phyloP scores from a whole-genome alignment of 2,329 filamentous ascomycete genomes.

The Cladophialophora yegresii region DNA sequence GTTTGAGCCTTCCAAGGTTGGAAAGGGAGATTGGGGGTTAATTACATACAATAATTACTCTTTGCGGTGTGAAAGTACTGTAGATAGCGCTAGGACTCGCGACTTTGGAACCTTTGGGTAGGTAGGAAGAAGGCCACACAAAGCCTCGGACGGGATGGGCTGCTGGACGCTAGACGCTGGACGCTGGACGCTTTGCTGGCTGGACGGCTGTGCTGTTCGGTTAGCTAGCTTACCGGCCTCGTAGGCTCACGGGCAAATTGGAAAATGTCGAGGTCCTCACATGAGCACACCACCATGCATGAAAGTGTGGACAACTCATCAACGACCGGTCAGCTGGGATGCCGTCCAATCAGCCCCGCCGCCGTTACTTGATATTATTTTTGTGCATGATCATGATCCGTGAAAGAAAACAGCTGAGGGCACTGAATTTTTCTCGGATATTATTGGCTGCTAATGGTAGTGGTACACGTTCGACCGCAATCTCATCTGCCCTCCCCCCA shows the following conservation, averaged over 20 bases:
- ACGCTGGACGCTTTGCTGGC: background rate
- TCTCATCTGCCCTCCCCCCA: background rate
- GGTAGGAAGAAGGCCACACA: background rate
- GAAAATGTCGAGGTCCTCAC: slow-evolving; percentile 2
- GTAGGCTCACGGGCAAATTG: background rate
- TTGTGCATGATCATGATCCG: background rate
- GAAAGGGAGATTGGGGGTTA: background rate
- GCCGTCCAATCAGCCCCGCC: slow-evolving; percentile 5
- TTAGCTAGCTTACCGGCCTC: background rate
- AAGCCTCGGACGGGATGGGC: too few relatives aligned
- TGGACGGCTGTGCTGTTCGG: background rate
- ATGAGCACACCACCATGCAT: slow-evolving; percentile 19
- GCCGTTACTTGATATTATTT: slow-evolving; percentile 13
- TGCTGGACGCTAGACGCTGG: too few relatives aligned
- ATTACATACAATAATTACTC: too few relatives aligned
- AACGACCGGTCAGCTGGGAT: background rate
- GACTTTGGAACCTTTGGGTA: background rate
- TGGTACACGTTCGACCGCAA: slow-evolving; percentile 12
- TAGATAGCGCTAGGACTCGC: background rate
- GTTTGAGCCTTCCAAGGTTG: background rate
- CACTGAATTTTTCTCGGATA: background rate
- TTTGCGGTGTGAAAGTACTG: too few relatives aligned
- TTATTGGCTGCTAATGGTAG: slow-evolving; percentile 11
- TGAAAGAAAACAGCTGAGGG: background rate
- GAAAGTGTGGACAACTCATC: slow-evolving; percentile 13